Base-by-base conservation (phyloP, 129 eudicot genomes). In the Gnaphalium uliginosum region DNA sequence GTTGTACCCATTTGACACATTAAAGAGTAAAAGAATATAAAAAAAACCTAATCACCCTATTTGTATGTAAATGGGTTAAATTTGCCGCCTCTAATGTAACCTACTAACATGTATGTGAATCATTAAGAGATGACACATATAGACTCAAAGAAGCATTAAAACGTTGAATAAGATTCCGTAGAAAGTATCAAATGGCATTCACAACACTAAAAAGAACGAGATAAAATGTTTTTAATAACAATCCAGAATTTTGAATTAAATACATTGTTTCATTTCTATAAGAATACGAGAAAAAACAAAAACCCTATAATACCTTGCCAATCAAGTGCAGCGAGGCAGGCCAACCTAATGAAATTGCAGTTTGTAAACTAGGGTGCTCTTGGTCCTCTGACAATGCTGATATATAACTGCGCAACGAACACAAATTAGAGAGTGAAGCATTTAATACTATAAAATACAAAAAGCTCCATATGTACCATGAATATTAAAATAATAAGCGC, bases 261-360 rank as follows among this genome's bases (percentile, higher is more conserved):
- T 37, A 41, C 21, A 66, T 35, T 1, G 5, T 39, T 72, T 17
- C 58, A 35, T 32, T 23, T 30, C 29, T 67, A 57, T 46, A 13
- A 46, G 5, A 14, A 14, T 46, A 14, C 5, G 5, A 14, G 18
- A n/a, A n/a, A n/a, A n/a, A n/a, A 46, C 1, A 46, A 14, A 11
- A 9, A 19, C 46, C 32, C 39, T 11, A 72, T 18, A 70, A 43
- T 88, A 94, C 99, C 99, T 94, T 94, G 79, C 99, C 99, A 77
- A 94, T 94, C 82, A 94, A 81, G 87, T 94, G 99, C 73, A 94
- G 76, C 2, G 99, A 90, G 19, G 90, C 96, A 80, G 98, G 98
- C 99, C 99, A 94, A 50, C 99, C 99, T 48, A 85, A 89, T 3
- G 90, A 85, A 79, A 89, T 60, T 78, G 97, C 97, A 29, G 78